These are phyloP conservation scores for Poteriospumella lacustris DNA, from an alignment of 108 stramenopile species.

Conservation along the genomic window DNA sequence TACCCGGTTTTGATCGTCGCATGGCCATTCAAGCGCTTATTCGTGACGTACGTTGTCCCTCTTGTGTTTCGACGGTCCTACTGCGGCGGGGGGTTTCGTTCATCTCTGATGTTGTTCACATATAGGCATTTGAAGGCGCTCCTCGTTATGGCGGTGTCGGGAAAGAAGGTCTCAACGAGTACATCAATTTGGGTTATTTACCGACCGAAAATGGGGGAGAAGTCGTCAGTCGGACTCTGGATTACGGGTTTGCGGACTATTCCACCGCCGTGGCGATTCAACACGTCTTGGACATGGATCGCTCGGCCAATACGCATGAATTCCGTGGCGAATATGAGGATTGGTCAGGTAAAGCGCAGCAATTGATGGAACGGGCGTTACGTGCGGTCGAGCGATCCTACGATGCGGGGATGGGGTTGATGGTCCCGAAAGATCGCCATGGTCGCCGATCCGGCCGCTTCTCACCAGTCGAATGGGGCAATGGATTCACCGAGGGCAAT, in stretches of 20 bases:
- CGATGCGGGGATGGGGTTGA: constrained; percentile 20
- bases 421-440: constrained; percentile 25
- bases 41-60: constrained; percentile 17
- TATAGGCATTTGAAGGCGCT: background rate
- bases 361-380: background rate
- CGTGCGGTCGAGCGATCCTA: background rate
- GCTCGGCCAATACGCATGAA: background rate
- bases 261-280: constrained; percentile 31
- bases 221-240: constrained; percentile 30
- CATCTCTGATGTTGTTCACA: background rate
- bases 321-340: too few species aligned
- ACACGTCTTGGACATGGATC: background rate
- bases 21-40: constrained; percentile 23
- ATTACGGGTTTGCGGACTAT: constrained; percentile 38
- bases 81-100: too few species aligned
- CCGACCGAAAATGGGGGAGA: constrained; percentile 10
- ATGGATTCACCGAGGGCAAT: constrained; percentile 37
- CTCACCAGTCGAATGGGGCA: constrained; percentile 23
- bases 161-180: constrained; percentile 26
- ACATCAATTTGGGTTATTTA: constrained; percentile 31
- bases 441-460: constrained; percentile 5
- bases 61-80: too few species aligned
- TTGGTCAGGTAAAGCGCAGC: background rate
- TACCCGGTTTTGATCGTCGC: constrained; percentile 4
- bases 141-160: constrained; percentile 3